These are phyloP conservation scores for Pseudogymnoascus sp. DNA, from an alignment of 2,329 filamentous ascomycete genomes.

Conservation along the genomic window DNA sequence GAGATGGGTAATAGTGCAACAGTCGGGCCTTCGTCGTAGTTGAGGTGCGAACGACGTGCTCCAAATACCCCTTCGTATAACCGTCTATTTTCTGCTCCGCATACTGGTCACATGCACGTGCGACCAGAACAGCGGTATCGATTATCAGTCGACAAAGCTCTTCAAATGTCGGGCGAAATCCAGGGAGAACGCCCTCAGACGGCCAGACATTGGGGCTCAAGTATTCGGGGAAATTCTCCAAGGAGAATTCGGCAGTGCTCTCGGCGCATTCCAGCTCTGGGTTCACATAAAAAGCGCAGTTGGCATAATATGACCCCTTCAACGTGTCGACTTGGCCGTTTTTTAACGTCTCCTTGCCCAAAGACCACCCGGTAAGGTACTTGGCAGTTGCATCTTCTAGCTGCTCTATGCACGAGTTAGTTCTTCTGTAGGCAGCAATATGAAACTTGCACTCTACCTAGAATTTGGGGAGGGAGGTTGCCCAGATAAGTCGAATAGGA, in stretches of 20 bases:
- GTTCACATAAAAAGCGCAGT: slow-evolving; percentile 72
- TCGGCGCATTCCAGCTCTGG: slow-evolving; percentile 53
- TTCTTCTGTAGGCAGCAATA: slow-evolving; percentile 4
- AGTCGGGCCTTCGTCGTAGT: slow-evolving; percentile 86
- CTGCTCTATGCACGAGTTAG: slow-evolving; percentile 37
- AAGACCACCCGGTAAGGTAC: slow-evolving; percentile 70
- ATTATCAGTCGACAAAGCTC: slow-evolving; percentile 78
- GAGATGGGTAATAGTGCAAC: slow-evolving; percentile 82
- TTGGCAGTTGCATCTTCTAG: slow-evolving; percentile 56
- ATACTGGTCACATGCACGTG: slow-evolving; percentile 81
- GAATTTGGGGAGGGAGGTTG: slow-evolving; percentile 63
- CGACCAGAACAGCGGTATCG: slow-evolving; percentile 81
- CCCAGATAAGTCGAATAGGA: slow-evolving; percentile 87
- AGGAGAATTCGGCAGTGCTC: slow-evolving; percentile 52
- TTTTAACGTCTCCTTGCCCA: slow-evolving; percentile 74
- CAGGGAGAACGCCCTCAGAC: slow-evolving; percentile 57
- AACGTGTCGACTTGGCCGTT: slow-evolving; percentile 71
- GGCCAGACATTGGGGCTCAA: slow-evolving; percentile 91
- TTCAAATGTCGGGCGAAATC: slow-evolving; percentile 68
- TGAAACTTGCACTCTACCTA: slow-evolving; percentile 48
- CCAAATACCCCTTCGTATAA: slow-evolving; percentile 74
- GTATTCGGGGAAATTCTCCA: slow-evolving; percentile 74
- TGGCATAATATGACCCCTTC: slow-evolving; percentile 80
- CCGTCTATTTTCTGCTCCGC: slow-evolving; percentile 70
- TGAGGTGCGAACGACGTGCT: slow-evolving; percentile 78